These are phyloP conservation scores for Acer saccharum DNA, from an alignment of 345 rosid species.

Conservation along the genomic window DNA sequence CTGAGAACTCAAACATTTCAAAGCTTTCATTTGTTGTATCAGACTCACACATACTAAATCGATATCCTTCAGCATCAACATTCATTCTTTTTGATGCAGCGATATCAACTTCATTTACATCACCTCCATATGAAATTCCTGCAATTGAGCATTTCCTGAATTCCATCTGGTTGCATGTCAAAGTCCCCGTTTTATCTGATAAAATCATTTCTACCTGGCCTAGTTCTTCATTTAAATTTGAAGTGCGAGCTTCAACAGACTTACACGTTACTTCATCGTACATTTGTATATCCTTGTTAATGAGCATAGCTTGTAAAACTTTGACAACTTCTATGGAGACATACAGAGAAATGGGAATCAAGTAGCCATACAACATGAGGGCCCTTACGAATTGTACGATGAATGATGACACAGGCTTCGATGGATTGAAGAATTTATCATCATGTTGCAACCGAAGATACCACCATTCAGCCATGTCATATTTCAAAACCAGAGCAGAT, in stretches of 20 bases:
- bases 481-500: slow-evolving; percentile 37
- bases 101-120: slow-evolving; percentile 58
- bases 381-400: slow-evolving; percentile 57
- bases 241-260: slow-evolving; percentile 69
- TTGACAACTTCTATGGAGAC: slow-evolving; percentile 79
- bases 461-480: slow-evolving; percentile 62
- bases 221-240: slow-evolving; percentile 76
- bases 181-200: slow-evolving; percentile 84
- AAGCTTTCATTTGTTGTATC: slow-evolving; percentile 22
- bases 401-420: slow-evolving; percentile 42
- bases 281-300: slow-evolving; percentile 62
- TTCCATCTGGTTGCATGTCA: slow-evolving; percentile 88
- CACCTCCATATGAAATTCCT: slow-evolving; percentile 64
- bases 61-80: slow-evolving; percentile 40
- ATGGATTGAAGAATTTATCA: slow-evolving; percentile 45
- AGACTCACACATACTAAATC: slow-evolving; percentile 23
- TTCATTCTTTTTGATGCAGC: slow-evolving; percentile 62
- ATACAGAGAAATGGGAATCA: slow-evolving; percentile 80
- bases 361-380: slow-evolving; percentile 66
- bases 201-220: slow-evolving; percentile 78
- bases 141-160: slow-evolving; percentile 82
- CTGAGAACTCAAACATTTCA: slow-evolving; percentile 30
- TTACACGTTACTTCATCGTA: slow-evolving; percentile 60
- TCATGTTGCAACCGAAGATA: slow-evolving; percentile 45
- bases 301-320: slow-evolving; percentile 69